Percentiles rank a stretch among this genome's conserved stretches.
These are phyloP conservation scores for Toxicodendron radicans DNA, from an alignment of 345 rosid species.

Conservation along the genomic window DNA sequence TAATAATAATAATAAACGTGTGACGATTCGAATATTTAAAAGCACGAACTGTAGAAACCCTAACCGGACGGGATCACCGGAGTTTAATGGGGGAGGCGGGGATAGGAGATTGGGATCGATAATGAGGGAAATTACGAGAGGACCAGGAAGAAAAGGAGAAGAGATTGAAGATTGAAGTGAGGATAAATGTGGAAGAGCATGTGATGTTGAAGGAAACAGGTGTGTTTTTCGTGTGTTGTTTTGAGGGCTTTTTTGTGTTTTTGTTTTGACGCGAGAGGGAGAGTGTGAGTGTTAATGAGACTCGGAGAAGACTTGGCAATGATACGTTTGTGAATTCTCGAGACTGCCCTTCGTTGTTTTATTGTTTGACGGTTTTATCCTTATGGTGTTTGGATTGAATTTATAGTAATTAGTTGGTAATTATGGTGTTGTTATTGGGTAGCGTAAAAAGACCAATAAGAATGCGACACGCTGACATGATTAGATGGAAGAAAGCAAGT, in stretches of 20 bases:
- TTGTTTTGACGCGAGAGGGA: background rate
- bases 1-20: background rate
- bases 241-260: background rate
- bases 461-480: slow-evolving; percentile 12
- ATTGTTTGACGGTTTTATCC: slow-evolving; percentile 5
- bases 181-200: slow-evolving; percentile 29
- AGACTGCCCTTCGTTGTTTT: background rate
- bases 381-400: background rate
- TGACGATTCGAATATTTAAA: too few species aligned
- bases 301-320: slow-evolving; percentile 21
- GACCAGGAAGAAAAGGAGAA: background rate
- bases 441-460: background rate
- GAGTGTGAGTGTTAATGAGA: background rate
- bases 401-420: background rate
- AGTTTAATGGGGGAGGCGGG: background rate
- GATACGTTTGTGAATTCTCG: background rate
- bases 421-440: too few species aligned
- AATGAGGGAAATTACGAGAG: slow-evolving; percentile 23
- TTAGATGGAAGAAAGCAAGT: background rate
- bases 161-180: background rate
- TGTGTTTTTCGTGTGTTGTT: too few species aligned
- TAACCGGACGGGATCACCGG: slow-evolving; percentile 32
- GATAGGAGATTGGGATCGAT: slow-evolving; percentile 22
- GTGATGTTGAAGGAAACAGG: background rate
- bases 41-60: slow-evolving; percentile 13